A percentile compares a stretch with the other conserved stretches of the same genome.
Conservation (phyloP, 306 rosid genomes). For the Coriaria nepalensis region DNA sequence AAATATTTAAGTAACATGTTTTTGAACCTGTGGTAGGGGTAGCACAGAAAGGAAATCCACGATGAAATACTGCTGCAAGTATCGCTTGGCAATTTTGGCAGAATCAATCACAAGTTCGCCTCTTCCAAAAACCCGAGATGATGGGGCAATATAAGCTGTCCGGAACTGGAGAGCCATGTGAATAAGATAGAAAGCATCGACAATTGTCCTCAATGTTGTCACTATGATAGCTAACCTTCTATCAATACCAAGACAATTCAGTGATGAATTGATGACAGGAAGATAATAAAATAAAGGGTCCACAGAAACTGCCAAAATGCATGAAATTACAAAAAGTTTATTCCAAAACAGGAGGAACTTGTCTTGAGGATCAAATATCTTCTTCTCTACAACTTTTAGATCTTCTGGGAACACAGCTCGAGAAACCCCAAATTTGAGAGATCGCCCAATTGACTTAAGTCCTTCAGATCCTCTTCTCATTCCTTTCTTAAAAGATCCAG, state of each 20-base stretch:
- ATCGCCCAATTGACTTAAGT: slow-evolving; percentile 75
- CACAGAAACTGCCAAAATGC: slow-evolving; percentile 79
- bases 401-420: slow-evolving; percentile 91
- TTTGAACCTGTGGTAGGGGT: slow-evolving; percentile 88
- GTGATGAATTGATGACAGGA: slow-evolving; percentile 49
- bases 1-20: slow-evolving; percentile 9
- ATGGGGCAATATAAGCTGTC: slow-evolving; percentile 94
- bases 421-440: slow-evolving; percentile 79
- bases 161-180: slow-evolving; percentile 97
- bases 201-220: slow-evolving; percentile 67
- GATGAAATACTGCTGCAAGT: slow-evolving; percentile 63
- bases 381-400: slow-evolving; percentile 75
- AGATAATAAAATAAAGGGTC: slow-evolving; percentile 91
- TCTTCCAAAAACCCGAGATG: slow-evolving; percentile 97
- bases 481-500: slow-evolving; percentile 79
- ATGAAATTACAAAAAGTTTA: slow-evolving; percentile 63
- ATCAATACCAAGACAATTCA: slow-evolving; percentile 71
- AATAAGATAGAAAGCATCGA: slow-evolving; percentile 76
- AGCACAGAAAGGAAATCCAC: slow-evolving; percentile 69
- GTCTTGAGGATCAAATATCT: slow-evolving; percentile 93
- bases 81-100: slow-evolving; percentile 78
- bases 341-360: slow-evolving; percentile 74
- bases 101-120: slow-evolving; percentile 97
- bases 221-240: slow-evolving; percentile 58
- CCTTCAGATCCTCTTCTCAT: slow-evolving; percentile 94